Percentiles rank a stretch among this genome's conserved stretches.
Conservation (phyloP, 805 yeast species). For the Pichia pseudocactophila region DNA sequence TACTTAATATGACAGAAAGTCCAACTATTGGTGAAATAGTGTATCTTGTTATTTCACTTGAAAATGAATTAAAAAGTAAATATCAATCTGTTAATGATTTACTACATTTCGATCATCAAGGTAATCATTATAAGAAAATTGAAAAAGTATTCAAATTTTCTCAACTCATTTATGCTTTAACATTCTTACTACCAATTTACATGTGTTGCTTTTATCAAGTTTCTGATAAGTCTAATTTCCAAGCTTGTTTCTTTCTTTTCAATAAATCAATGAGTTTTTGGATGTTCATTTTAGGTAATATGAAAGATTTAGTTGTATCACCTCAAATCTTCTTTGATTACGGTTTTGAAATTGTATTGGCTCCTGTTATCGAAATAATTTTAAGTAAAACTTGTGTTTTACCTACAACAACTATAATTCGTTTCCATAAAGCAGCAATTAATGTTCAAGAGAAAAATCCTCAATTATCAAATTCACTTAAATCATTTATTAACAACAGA, state of each 20-base stretch:
- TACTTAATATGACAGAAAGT: slow-evolving; percentile 34
- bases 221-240: slow-evolving; percentile 24
- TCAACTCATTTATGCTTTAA: slow-evolving; percentile 20
- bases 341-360: slow-evolving; percentile 32
- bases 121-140: slow-evolving; percentile 17
- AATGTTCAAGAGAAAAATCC: slow-evolving; percentile 5
- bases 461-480: background rate
- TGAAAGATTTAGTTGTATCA: slow-evolving; percentile 26
- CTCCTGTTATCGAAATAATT: slow-evolving; percentile 29
- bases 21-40: slow-evolving; percentile 33
- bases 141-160: slow-evolving; percentile 17
- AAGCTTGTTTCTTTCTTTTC: slow-evolving; percentile 30
- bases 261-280: slow-evolving; percentile 27
- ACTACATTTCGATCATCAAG: slow-evolving; percentile 18
- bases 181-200: slow-evolving; percentile 32
- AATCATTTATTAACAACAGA: slow-evolving; percentile 3
- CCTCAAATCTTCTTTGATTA: slow-evolving; percentile 20
- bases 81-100: slow-evolving; percentile 25
- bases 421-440: slow-evolving; percentile 24
- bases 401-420: slow-evolving; percentile 17
- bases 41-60: slow-evolving; percentile 29
- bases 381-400: slow-evolving; percentile 29
- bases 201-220: slow-evolving; percentile 29
- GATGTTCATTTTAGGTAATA: slow-evolving; percentile 28
- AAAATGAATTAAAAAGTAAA: slow-evolving; percentile 23